These are phyloP conservation scores for Metschnikowia gelsemii DNA, from an alignment of 805 yeast genomes.

Conservation along the genomic window DNA sequence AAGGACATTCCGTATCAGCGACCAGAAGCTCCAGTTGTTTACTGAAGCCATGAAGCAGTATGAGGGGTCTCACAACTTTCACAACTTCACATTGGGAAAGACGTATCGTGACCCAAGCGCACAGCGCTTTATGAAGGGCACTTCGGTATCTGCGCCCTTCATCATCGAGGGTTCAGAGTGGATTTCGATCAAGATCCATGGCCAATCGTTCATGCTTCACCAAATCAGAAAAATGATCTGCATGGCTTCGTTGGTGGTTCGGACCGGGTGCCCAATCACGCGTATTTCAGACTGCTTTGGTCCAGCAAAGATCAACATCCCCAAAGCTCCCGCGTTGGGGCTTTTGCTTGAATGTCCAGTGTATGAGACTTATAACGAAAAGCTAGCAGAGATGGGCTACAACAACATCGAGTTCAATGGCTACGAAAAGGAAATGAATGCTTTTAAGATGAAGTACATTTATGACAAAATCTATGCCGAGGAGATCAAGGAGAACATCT, in stretches of 20 bases:
- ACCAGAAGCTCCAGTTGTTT: slow-evolving; percentile 60
- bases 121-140: slow-evolving; percentile 72
- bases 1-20: slow-evolving; percentile 63
- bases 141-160: slow-evolving; percentile 83
- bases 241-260: slow-evolving; percentile 81
- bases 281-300: slow-evolving; percentile 79
- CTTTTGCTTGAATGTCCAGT: slow-evolving; percentile 88
- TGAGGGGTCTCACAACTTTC: slow-evolving; percentile 89
- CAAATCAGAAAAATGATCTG: slow-evolving; percentile 98
- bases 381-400: slow-evolving; percentile 73
- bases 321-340: slow-evolving; percentile 97
- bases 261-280: slow-evolving; percentile 80
- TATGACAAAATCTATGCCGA: slow-evolving; percentile 91
- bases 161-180: slow-evolving; percentile 93
- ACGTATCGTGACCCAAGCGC: slow-evolving; percentile 82
- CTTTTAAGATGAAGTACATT: slow-evolving; percentile 81
- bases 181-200: slow-evolving; percentile 94
- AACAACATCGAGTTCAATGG: slow-evolving; percentile 67
- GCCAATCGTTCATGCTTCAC: slow-evolving; percentile 97
- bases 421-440: slow-evolving; percentile 71
- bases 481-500: slow-evolving; percentile 83
- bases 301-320: slow-evolving; percentile 75
- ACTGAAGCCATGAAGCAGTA: slow-evolving; percentile 70
- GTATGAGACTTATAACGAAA: slow-evolving; percentile 77
- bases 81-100: slow-evolving; percentile 83